Evolutionary conservation across 495 filamentous ascomycete genomes (phyloP), one percentile per base, ranked within the genome.

Genomic region (Penicillium atrosanguineum): DNA sequence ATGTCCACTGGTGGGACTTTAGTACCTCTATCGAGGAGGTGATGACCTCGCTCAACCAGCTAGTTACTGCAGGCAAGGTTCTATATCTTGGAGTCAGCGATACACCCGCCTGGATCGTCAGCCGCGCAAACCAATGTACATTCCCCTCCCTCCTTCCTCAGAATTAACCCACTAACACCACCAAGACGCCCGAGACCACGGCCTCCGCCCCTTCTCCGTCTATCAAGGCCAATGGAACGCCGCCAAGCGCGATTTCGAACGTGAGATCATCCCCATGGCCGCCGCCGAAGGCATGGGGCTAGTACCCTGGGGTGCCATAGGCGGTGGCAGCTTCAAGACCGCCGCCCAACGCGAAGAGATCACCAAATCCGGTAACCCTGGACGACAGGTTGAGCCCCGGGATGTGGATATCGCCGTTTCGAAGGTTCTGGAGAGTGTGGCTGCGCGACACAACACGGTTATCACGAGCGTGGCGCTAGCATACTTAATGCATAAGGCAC

Each of bases 401-500:
- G 57, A 56, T 0, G 49, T 44, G 4, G 63, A 66, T 7, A 36
- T 61, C n/a, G 52, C 54, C 0, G 73, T 89, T 21, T 79, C 77
- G 42, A 63, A 74, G 44, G 79, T 76, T 0, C 68, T 91, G 8
- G 86, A 88, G 54, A 70, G 69, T 6, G 69, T 90, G 37, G 87
- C 85, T 0, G 72, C 76, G 15, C 69, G 70, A 36, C 84, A 84
- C 59, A 71, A 74, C 6, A 80, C 74, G 16, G 49, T 59, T 6
- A 67, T 82, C 38, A 81, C 78, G 0, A 68, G 64, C 19, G 64
- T 75, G 18, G 87, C 87, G 6, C 65, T 90, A 38, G 87, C 88
- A 8, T 91, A 91, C 63, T 83, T 90, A 0, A 79, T 84, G 75
- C 78, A 82, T 58, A 90, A 90, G 70, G 74, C 85, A n/a, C 84